These are phyloP conservation scores for Kalmanozyma brasiliensis DNA, from an alignment of 1,284 basidiomycete species.

Conservation along the genomic window DNA sequence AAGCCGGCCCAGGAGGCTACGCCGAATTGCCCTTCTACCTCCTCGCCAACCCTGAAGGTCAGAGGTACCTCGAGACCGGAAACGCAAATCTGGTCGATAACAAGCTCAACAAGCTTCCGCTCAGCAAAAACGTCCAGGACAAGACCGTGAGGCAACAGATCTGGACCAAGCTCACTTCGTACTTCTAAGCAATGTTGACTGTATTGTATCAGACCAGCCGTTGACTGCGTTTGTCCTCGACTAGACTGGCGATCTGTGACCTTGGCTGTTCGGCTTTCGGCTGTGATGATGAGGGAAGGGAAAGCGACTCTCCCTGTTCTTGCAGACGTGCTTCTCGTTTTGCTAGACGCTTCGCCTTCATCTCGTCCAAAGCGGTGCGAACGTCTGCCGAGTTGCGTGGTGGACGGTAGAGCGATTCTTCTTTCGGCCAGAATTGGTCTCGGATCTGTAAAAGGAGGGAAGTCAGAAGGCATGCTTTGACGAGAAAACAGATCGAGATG, in stretches of 20 bases:
- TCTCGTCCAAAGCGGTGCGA: slow-evolving; percentile 45
- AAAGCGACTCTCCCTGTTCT: slow-evolving; percentile 7
- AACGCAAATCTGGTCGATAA: slow-evolving; percentile 40
- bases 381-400: slow-evolving; percentile 50
- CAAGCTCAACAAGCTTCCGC: slow-evolving; percentile 22
- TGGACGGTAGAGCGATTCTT: slow-evolving; percentile 52
- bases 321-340: slow-evolving; percentile 32
- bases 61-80: slow-evolving; percentile 43
- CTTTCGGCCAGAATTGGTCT: slow-evolving; percentile 60
- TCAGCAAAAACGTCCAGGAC: slow-evolving; percentile 32
- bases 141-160: slow-evolving; percentile 16
- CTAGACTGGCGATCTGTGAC: slow-evolving; percentile 9
- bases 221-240: slow-evolving; percentile 17
- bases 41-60: slow-evolving; percentile 36
- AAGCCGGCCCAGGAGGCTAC: slow-evolving; percentile 45
- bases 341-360: slow-evolving; percentile 46
- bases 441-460: slow-evolving; percentile 49
- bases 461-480: too few relatives aligned
- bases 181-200: too few relatives aligned
- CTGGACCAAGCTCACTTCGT: slow-evolving; percentile 31
- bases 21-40: slow-evolving; percentile 60
- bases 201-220: slow-evolving; percentile 21
- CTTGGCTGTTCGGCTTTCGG: neutral
- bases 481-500: neutral
- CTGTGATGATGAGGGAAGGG: neutral